Evolutionary conservation across 257 asterid species (phyloP), one percentile per base, ranked within the genome.

Genomic region (Leptodermis oblonga): DNA sequence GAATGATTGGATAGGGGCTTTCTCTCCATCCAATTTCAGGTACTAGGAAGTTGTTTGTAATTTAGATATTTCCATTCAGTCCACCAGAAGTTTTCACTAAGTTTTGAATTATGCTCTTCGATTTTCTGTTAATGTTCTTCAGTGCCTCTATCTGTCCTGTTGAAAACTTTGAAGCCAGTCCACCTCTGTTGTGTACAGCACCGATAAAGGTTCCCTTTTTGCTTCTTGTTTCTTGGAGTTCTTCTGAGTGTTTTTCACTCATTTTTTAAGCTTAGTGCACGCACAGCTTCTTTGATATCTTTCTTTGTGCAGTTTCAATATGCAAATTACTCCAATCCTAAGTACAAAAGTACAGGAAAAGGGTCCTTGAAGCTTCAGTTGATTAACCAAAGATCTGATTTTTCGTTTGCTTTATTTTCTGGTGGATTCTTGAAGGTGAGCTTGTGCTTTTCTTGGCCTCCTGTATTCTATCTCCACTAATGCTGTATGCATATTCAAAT

Each of bases 311-410:
- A 93, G 99, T 93, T 78, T 75, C 99, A 93, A 55, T 93, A 71
- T 81, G 97, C 96, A 58, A 90, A 86, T 66, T 84, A 79, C 70
- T 77, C 87, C 80, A 90, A 71, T 77, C 85, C 86, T 3, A 80
- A 70, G 68, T 93, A 90, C 76, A 83, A 62, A 77, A 78, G 73
- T 12, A 82, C 90, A 0, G 95, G 97, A 69, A 87, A 86, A 76
- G 97, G 97, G 41, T 81, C 86, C 18, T 63, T 93, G 82, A 88
- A 81, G 93, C 85, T 93, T 82, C 97, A 76, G 76, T 68, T 90
- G 83, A 88, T 93, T 77, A 93, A 90, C 73, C 99, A 93, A 83
- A 86, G 99, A 90, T 87, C 96, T 20, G 90, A 93, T 70, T 88
- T 73, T 81, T 86, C 96, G 4, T 87, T 90, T 53, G 97, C 91